Conservation (phyloP, 352 stramenopile species). For the Pythium rhizo-oryzae region DNA sequence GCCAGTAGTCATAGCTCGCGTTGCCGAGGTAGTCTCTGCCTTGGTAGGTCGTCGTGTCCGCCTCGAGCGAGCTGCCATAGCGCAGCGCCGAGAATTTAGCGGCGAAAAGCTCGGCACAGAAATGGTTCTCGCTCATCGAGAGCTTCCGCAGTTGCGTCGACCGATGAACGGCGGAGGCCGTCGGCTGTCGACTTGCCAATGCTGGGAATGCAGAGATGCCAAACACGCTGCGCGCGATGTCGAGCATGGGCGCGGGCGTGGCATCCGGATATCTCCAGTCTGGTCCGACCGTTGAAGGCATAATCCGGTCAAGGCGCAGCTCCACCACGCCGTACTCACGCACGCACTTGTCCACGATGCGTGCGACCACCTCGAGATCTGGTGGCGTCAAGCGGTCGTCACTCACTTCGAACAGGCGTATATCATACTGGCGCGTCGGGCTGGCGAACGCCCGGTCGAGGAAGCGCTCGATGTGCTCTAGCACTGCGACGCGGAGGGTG, state of each 20-base stretch:
- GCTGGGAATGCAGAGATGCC: not conserved
- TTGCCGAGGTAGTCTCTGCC: not conserved
- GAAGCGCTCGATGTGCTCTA: conserved; percentile 4
- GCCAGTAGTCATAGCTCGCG: conserved; percentile 10
- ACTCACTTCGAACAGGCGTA: conserved; percentile 13
- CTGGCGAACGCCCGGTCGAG: conserved; percentile 6
- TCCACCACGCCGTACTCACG: conserved; percentile 4
- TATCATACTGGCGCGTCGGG: not conserved
- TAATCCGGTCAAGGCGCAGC: not conserved
- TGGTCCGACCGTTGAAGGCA: not conserved
- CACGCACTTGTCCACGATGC: conserved; percentile 18
- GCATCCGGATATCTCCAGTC: not conserved
- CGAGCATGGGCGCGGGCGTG: not conserved
- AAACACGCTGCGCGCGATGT: conserved; percentile 1
- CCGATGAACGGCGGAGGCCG: not conserved
- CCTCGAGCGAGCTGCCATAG: conserved; percentile 10
- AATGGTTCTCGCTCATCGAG: conserved; percentile 8
- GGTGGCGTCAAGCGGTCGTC: not conserved
- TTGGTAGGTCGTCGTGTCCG: not conserved
- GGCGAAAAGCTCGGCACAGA: not conserved
- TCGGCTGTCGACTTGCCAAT: not conserved
- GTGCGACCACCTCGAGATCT: conserved; percentile 17
- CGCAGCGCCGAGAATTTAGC: conserved; percentile 15
- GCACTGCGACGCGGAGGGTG: not conserved
- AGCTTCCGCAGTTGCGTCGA: not conserved